Base-by-base conservation (phyloP, 345 rosid genomes). In the Brassica carinata region DNA sequence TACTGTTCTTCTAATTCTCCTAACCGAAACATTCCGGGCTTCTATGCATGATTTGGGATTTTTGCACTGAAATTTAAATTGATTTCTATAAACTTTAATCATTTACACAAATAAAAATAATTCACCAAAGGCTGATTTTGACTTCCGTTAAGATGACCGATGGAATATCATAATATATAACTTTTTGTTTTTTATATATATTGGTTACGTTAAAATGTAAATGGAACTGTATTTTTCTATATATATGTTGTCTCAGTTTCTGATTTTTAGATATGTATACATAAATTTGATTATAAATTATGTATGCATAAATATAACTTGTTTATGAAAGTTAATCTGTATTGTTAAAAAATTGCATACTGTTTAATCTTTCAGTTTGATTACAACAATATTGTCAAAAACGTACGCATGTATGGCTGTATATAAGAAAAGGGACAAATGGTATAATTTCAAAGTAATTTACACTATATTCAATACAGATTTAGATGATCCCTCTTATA, bases 1-100 rank as follows among this genome's bases (percentile, higher is more conserved):
- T 72, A 81, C 40, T 71, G 67, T 14, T 75, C 38, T 15, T 69
- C 51, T 57, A 10, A 26, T 61, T 30, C 53, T 57, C 40, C 30
- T 33, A 33, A 71, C 64, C 74, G 64, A 62, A 53, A 77, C 55
- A 53, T n/a, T 53, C 18, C 19, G 19, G 58, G 18, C 17, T 53
- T 53, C 18, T 53, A 53, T 14, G 58, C 58, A 53, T 48, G 57
- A 48, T 53, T 53, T n/a, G 2, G 58, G 58, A 53, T n/a, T 53
- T 43, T 53, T 53, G 17, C 17, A 53, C 58, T 53, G 8, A n/a
- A 53, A n/a, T 14, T 53, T 53, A n/a, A 53, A n/a, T 53, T 53
- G 58, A 15, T 53, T 48, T 53, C 19, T n/a, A 5, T 53, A 53
- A n/a, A 15, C 58, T 53, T 14, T 53, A 53, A n/a, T 17, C 61